A percentile compares a stretch with the other conserved stretches of the same genome.
phyloP scores from a whole-genome alignment of 306 rosid species.

The Cicer cuneatum region DNA sequence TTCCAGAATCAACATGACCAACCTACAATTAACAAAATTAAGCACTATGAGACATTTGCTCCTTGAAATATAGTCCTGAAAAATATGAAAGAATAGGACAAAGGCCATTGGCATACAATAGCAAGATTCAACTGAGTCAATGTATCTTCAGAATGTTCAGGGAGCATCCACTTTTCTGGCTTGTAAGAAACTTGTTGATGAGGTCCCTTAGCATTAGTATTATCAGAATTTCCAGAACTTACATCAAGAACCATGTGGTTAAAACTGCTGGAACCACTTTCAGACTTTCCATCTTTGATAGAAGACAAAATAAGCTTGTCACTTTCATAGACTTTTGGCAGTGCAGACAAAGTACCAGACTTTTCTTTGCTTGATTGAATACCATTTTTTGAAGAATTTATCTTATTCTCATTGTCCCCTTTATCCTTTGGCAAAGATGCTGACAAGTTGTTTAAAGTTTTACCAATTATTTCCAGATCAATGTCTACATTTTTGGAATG shows the following conservation, averaged over 20 bases:
- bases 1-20: constrained; percentile 99
- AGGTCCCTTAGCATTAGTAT: constrained; percentile 50
- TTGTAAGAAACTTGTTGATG: constrained; percentile 55
- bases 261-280: constrained; percentile 57
- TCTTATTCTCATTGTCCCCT: constrained; percentile 38
- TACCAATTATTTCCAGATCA: constrained; percentile 44
- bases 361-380: constrained; percentile 53
- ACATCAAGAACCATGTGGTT: constrained; percentile 52
- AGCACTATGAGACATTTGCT: constrained; percentile 33
- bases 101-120: constrained; percentile 58
- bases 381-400: constrained; percentile 44
- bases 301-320: constrained; percentile 56
- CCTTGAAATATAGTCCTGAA: constrained; percentile 31
- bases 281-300: constrained; percentile 51
- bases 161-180: constrained; percentile 94
- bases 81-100: constrained; percentile 27
- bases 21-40: constrained; percentile 67
- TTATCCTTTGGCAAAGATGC: constrained; percentile 39
- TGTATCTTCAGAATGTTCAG: constrained; percentile 71
- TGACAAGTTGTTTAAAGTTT: constrained; percentile 46
- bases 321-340: constrained; percentile 51
- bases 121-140: constrained; percentile 95
- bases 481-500: constrained; percentile 36
- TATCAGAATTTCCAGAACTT: constrained; percentile 61
- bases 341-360: constrained; percentile 49